A percentile compares a stretch with the other conserved stretches of the same genome.
phyloP scores from a whole-genome alignment of 108 stramenopile genomes.

The Skeletonema marinoi region DNA sequence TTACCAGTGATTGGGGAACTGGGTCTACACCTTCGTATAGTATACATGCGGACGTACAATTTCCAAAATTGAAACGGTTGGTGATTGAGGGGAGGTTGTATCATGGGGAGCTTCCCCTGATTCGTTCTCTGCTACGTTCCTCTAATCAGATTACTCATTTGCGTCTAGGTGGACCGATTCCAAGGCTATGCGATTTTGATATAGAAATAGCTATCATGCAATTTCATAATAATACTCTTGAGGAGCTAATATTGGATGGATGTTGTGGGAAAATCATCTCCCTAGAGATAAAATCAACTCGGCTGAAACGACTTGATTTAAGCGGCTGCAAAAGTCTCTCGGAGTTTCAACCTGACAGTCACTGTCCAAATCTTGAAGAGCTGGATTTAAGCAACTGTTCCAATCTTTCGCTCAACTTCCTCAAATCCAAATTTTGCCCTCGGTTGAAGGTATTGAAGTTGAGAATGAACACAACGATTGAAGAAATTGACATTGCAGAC shows the following conservation, averaged over 20 bases:
- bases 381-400: background rate
- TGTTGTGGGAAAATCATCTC: background rate
- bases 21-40: background rate
- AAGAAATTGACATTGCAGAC: background rate
- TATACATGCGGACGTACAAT: background rate
- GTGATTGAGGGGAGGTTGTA: background rate
- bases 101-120: background rate
- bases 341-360: background rate
- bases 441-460: background rate
- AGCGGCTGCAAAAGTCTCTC: background rate
- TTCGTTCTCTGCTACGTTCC: background rate
- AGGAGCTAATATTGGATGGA: background rate
- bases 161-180: background rate
- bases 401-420: background rate
- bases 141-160: background rate
- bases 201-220: background rate
- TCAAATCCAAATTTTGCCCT: background rate
- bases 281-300: background rate
- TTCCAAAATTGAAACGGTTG: background rate
- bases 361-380: background rate
- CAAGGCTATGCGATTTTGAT: background rate
- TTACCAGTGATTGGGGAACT: background rate
- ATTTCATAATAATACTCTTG: background rate
- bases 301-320: background rate
- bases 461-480: background rate